These are phyloP conservation scores for Clitoria ternatea DNA, from an alignment of 306 rosid genomes.

Conservation along the genomic window DNA sequence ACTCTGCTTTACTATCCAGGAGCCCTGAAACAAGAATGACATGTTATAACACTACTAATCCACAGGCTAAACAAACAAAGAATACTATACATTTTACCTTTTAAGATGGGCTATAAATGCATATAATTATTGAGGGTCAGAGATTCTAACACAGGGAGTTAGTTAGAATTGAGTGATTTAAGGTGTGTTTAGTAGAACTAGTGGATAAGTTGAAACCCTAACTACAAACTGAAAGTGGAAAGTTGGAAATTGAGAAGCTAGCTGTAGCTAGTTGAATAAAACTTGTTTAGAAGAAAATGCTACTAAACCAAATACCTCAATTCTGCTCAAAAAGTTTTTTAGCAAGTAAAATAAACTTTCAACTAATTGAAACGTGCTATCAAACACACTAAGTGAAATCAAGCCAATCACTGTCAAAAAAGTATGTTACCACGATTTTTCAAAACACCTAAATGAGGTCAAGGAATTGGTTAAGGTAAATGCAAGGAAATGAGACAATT, in stretches of 20 bases:
- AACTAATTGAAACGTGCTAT: too few species aligned
- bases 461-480: background rate
- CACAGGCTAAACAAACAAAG: background rate
- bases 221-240: too few species aligned
- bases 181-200: too few species aligned
- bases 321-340: too few species aligned
- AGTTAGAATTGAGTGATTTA: conserved; percentile 6
- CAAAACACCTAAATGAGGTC: background rate
- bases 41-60: background rate
- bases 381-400: background rate
- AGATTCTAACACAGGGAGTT: background rate
- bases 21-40: conserved; percentile 59
- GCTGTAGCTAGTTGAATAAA: too few species aligned
- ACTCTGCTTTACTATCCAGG: conserved; percentile 98
- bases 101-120: background rate
- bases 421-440: background rate
- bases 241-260: too few species aligned
- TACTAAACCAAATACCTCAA: too few species aligned
- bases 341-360: too few species aligned
- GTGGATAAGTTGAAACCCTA: too few species aligned
- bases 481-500: conserved; percentile 11
- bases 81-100: background rate
- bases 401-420: conserved; percentile 12
- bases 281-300: too few species aligned
- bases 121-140: background rate